Evolutionary conservation across 2,329 filamentous ascomycete species (phyloP), one percentile per base, ranked within the genome.

Genomic region (Tolypocladium ovalisporum): DNA sequence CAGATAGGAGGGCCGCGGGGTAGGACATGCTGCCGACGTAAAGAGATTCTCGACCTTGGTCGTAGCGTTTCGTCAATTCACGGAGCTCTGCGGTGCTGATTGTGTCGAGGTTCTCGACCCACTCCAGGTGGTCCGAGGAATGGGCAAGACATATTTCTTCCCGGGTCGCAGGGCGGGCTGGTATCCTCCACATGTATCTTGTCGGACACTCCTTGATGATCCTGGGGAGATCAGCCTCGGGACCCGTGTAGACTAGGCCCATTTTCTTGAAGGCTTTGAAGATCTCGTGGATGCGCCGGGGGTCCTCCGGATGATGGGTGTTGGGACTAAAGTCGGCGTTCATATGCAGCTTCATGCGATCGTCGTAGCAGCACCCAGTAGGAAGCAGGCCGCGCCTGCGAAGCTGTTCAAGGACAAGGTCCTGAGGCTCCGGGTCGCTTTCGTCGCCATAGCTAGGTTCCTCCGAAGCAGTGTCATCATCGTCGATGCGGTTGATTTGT

Each of bases 321-420:
- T 85, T 82, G 1, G 81, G 79, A 22, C 81, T 83, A 67, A 84
- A 87, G 68, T 90, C 86, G 19, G 89, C 85, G 68, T 97, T 96
- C 56, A 91, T 89, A 70, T 99, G 94, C 60, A 95, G 88, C 60
- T 94, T 90, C 94, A 99, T 99, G 36, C 93, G 85, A 58, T 90
- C 86, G 74, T 99, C 94, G 69, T 97, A 99, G 63, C 89, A 93
- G 60, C 88, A 84, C 4, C 89, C 89, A 0, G 88, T 92, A 0
- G 87, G 83, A 1, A 89, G 76, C 32, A 83, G 72, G 2, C 78
- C 77, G 40, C 73, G 76, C 57, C 73, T 73, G 17, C 69, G 69
- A 54, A 77, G 63, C 55, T 73, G 70, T 3, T 70, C 72, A 2
- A 69, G 64, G 8, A 70, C 71, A 2, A 75, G 65, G 12, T 72